These are phyloP conservation scores for Guadua angustifolia DNA, from an alignment of 176 grass and related monocot genomes.

Conservation along the genomic window DNA sequence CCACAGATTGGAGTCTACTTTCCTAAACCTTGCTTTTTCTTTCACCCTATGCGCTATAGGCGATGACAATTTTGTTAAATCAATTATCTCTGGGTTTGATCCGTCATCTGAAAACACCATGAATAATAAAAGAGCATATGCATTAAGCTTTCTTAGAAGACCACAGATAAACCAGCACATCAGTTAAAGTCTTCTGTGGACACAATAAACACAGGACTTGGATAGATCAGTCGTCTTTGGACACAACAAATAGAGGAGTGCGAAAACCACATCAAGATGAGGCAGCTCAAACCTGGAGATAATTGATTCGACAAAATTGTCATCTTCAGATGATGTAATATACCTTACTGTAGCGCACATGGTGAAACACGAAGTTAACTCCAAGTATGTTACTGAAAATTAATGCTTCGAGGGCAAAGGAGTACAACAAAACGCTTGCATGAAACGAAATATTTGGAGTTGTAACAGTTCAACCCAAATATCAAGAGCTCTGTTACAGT, in stretches of 20 bases:
- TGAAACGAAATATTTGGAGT: too few relatives aligned
- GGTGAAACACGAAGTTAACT: constrained; percentile 17
- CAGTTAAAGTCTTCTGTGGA: background rate
- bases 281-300: background rate
- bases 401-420: background rate
- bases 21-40: too few relatives aligned
- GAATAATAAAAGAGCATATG: too few relatives aligned
- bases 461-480: too few relatives aligned
- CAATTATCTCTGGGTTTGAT: too few relatives aligned
- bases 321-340: background rate
- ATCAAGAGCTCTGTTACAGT: too few relatives aligned
- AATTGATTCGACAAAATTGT: background rate
- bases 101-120: too few relatives aligned
- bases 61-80: too few relatives aligned
- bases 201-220: background rate
- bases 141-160: too few relatives aligned
- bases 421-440: too few relatives aligned
- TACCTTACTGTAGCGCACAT: background rate
- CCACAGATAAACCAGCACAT: background rate
- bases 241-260: background rate
- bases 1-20: background rate
- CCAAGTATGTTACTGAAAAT: background rate
- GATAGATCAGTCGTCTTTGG: background rate
- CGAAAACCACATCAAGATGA: background rate
- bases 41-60: too few relatives aligned